Evolutionary conservation across 2,329 filamentous ascomycete genomes (phyloP), one percentile per base, ranked within the genome.

Genomic region (Alternaria incomplexa): DNA sequence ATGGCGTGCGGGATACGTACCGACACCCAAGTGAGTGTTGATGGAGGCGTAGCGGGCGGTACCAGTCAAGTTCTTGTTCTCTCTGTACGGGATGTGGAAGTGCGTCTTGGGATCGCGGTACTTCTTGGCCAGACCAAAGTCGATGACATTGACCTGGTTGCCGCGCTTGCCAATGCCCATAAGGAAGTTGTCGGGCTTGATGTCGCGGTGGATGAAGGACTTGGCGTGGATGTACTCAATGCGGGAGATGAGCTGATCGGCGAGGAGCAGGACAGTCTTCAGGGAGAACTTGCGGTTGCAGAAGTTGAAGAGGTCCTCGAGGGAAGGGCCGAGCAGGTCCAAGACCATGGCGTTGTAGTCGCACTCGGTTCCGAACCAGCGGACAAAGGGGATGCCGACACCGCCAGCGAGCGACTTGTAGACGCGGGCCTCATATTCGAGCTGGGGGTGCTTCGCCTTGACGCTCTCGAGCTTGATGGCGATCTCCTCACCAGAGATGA

Each of bases 311-410:
- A 99, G 88, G 80, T 99, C 96, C 84, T 99, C 96, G 82, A 99
- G 85, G 77, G 91, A 96, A 71, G 96, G 96, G 43, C 96, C 96
- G 62, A 99, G 91, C 25, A 99, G 90, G 79, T 99, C 96, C 70
- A 98, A 89, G 56, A 99, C 96, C 96, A 99, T 98, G 81, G 96
- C 96, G 84, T 99, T 98, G 89, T 99, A 98, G 85, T 98, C 96
- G 83, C 95, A 98, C 84, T 99, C 96, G 64, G 95, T 98, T 73
- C 96, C 96, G 83, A 98, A 99, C 96, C 96, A 99, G 83, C 95
- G 93, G 79, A 99, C 96, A 78, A 98, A 98, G 51, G 96, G 96
- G 71, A 99, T 99, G 64, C 96, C 96, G 74, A 98, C 96, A 81
- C 96, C 96, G 71, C 96, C 96, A 60, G 96, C 96, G 56, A 99